Evolutionary conservation across 768 basidiomycete genomes (phyloP).

Genomic region (Pseudohyphozyma bogoriensis): DNA sequence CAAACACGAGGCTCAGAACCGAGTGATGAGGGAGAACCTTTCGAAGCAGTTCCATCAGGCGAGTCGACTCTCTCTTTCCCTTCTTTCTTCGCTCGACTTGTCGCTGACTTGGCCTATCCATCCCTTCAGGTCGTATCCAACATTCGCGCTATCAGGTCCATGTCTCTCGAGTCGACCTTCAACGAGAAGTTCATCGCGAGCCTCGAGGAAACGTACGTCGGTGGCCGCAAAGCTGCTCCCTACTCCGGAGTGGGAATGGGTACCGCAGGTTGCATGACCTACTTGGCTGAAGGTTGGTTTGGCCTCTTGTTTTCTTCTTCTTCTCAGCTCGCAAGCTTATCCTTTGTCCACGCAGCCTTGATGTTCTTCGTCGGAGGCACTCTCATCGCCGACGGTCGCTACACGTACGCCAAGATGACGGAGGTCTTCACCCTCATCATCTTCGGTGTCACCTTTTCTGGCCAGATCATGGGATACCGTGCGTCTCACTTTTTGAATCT

Average conservation of each 20-base stretch:
- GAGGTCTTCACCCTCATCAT: conserved; percentile 83
- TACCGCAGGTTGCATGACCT: conserved; percentile 69
- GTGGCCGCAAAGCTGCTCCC: conserved; percentile 72
- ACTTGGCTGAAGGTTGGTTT: conserved; percentile 60
- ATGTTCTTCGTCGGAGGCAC: conserved; percentile 83
- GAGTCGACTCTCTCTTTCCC: conserved; percentile 29
- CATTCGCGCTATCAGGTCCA: conserved; percentile 73
- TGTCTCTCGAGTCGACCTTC: conserved; percentile 71
- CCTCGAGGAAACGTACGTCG: conserved; percentile 50
- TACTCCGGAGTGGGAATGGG: conserved; percentile 77
- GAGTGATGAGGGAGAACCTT: conserved; percentile 73
- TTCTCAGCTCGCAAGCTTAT: not conserved
- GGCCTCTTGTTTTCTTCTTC: not conserved
- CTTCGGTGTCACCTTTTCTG: conserved; percentile 84
- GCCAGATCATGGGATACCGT: conserved; percentile 88
- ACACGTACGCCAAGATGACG: conserved; percentile 79
- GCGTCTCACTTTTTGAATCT: conserved; percentile 38
- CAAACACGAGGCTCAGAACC: conserved; percentile 65
- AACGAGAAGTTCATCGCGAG: conserved; percentile 57
- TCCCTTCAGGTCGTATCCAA: conserved; percentile 58
- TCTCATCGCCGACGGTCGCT: conserved; percentile 68
- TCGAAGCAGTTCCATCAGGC: conserved; percentile 78
- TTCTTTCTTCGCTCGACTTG: not conserved
- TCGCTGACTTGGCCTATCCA: conserved; percentile 5
- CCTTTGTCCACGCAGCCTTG: conserved; percentile 46